Evolutionary conservation across 2,329 filamentous ascomycete species (phyloP).

Genomic region (Beauveria pseudobassiana): DNA sequence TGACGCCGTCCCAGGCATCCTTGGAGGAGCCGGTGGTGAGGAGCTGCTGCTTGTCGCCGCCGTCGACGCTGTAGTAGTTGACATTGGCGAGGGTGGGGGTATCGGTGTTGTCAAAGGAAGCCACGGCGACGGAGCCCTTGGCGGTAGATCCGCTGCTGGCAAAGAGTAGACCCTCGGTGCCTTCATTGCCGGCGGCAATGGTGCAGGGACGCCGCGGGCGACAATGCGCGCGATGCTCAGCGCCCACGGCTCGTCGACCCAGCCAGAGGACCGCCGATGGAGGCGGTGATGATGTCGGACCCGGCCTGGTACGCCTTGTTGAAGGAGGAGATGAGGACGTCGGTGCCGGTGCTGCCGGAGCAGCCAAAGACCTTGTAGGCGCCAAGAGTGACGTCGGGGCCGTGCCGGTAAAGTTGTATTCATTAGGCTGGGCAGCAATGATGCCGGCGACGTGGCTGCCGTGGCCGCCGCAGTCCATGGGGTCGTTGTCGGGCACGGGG

Average conservation of each 20-base stretch:
- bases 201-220: slow-evolving; percentile 43
- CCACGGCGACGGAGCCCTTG: slow-evolving; percentile 39
- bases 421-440: slow-evolving; percentile 49
- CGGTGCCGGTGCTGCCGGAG: slow-evolving; percentile 39
- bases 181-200: slow-evolving; percentile 46
- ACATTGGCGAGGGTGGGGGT: slow-evolving; percentile 35
- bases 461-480: slow-evolving; percentile 51
- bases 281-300: slow-evolving; percentile 48
- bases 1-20: slow-evolving; percentile 35
- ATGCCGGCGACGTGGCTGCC: slow-evolving; percentile 57
- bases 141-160: slow-evolving; percentile 41
- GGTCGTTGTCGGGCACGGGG: slow-evolving; percentile 37
- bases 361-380: slow-evolving; percentile 53
- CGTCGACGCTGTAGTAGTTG: slow-evolving; percentile 34
- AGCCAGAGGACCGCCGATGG: slow-evolving; percentile 44
- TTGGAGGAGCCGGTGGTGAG: slow-evolving; percentile 36
- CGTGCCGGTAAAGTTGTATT: slow-evolving; percentile 48
- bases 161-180: slow-evolving; percentile 39
- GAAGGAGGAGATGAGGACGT: slow-evolving; percentile 52
- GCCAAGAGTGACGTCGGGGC: slow-evolving; percentile 48
- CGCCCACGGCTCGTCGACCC: slow-evolving; percentile 44
- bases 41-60: slow-evolving; percentile 28
- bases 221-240: slow-evolving; percentile 45
- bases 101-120: slow-evolving; percentile 41
- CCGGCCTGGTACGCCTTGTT: slow-evolving; percentile 54